A percentile compares a stretch with the other conserved stretches of the same genome.
Evolutionary conservation across 108 stramenopile genomes (phyloP).

Genomic region (Discostella stelligeroides): DNA sequence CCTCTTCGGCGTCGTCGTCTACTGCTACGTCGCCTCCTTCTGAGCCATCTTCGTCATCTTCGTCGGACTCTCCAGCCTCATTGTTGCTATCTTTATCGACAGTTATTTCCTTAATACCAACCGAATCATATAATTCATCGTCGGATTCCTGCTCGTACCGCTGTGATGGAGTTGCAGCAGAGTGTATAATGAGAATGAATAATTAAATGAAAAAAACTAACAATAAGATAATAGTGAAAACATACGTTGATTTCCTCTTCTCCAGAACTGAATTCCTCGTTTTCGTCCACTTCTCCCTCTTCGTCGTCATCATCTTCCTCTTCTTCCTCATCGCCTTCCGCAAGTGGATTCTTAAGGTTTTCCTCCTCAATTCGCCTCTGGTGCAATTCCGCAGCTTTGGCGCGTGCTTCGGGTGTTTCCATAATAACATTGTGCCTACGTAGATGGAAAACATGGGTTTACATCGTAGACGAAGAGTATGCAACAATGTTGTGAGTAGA

Average conservation of each 20-base stretch:
- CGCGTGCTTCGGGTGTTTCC: constrained; percentile 67
- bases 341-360: constrained; percentile 35
- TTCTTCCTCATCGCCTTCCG: constrained; percentile 25
- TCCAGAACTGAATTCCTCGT: constrained; percentile 20
- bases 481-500: background rate
- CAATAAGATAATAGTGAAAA: background rate
- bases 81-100: constrained; percentile 39
- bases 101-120: constrained; percentile 46
- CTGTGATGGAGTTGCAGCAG: background rate
- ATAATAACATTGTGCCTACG: constrained; percentile 76
- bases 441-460: background rate
- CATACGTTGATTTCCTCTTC: constrained; percentile 34
- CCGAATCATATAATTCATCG: constrained; percentile 13
- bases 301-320: constrained; percentile 24
- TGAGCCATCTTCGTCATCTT: constrained; percentile 20
- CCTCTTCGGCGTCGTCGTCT: constrained; percentile 37
- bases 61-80: constrained; percentile 29
- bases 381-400: constrained; percentile 57
- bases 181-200: background rate
- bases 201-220: background rate
- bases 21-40: constrained; percentile 29
- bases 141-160: constrained; percentile 11
- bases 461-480: background rate
- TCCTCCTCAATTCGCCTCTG: constrained; percentile 43
- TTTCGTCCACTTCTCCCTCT: constrained; percentile 23